Conservation (phyloP, 2,329 filamentous ascomycete genomes). For the Alternaria atra region DNA sequence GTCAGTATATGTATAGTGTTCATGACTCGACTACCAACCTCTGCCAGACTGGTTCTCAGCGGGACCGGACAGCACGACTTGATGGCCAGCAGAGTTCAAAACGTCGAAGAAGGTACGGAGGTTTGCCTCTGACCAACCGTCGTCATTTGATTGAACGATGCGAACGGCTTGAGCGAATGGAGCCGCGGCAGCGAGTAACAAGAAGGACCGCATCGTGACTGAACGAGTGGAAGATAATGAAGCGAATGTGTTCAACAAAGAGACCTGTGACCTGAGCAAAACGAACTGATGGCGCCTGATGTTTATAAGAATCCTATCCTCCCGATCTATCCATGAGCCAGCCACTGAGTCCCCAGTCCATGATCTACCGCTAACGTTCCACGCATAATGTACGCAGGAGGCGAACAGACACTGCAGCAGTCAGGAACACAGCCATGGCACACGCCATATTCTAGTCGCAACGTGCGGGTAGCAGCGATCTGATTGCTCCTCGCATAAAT, state of each 20-base stretch:
- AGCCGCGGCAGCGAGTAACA: constrained; percentile 37
- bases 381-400: constrained; percentile 11
- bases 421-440: constrained; percentile 13
- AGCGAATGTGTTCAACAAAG: constrained; percentile 10
- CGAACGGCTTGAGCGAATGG: constrained; percentile 42
- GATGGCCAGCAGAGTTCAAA: constrained; percentile 65
- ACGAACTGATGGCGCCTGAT: not conserved
- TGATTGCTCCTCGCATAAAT: constrained; percentile 43
- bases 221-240: constrained; percentile 47
- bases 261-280: constrained; percentile 1
- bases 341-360: not conserved
- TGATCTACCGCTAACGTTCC: constrained; percentile 1
- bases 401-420: not conserved
- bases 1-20: constrained; percentile 11
- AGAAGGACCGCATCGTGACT: constrained; percentile 35
- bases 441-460: constrained; percentile 9
- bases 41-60: constrained; percentile 72
- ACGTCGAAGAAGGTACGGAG: constrained; percentile 67
- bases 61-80: constrained; percentile 71
- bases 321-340: not conserved
- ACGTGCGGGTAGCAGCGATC: constrained; percentile 29
- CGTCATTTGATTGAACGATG: constrained; percentile 71
- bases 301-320: constrained; percentile 21
- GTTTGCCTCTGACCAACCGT: constrained; percentile 77
- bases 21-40: constrained; percentile 52